Evolutionary conservation across 169 alveolate species (phyloP), one percentile per base, ranked within the genome.

Genomic region (Babesia sp.): DNA sequence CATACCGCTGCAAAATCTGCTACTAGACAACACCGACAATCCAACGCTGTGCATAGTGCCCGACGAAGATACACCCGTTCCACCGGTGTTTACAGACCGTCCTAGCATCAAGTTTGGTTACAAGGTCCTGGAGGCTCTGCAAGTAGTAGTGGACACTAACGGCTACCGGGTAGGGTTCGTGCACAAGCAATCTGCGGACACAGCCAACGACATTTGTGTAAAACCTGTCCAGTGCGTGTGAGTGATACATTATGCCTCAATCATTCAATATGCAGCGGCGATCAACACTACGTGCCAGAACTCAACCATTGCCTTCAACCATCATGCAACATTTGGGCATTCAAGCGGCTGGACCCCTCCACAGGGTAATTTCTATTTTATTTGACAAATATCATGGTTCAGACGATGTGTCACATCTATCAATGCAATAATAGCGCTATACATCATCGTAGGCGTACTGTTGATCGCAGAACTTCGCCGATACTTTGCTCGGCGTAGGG

Each of bases 91-190:
- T 69, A 82, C 91, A n/a, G 58, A 82, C 26, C 70, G 67, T 51
- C 93, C 93, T 6, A 61, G 84, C 39, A 84, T 89, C 59, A 89
- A 85, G 45, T 72, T 89, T 24, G 93, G 93, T 4, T 76, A 85
- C 50, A 81, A 75, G 64, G 93, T 89, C 14, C 63, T 89, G 64
- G 88, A 82, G 41, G 75, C 87, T 39, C 37, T 89, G 42, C 74
- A 81, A 42, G 88, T 81, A 1, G 90, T 82, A 31, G 91, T 73
- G 2, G 93, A 89, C 50, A 83, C 84, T 39, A 73, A 82, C 14
- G 86, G 86, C 42, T 64, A 71, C 64, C 55, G 87, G 34, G 74
- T 89, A 0, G 93, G 93, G 9, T 71, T 89, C 67, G 44, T 75
- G 20, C 46, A 63, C 69, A 89, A 83, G 81, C 71, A 64, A 67